phyloP scores from a whole-genome alignment of 2,329 filamentous ascomycete genomes.

The Cryphonectria carpinicola region DNA sequence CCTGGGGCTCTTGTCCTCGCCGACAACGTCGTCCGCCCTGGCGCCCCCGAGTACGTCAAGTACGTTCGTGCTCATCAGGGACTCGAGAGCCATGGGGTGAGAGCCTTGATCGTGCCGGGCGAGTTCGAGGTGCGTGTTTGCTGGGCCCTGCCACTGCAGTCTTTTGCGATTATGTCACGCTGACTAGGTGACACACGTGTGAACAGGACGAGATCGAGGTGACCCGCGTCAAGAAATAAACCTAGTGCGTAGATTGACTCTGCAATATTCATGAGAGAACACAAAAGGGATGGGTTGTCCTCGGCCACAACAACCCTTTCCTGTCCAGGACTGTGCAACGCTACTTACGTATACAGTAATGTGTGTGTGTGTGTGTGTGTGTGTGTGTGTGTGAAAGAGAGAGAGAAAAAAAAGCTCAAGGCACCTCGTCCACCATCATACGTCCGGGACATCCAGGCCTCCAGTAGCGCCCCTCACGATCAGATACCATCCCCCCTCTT shows the following conservation, averaged over 20 bases:
- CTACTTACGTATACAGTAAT: not conserved
- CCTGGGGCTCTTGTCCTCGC: slow-evolving; percentile 6
- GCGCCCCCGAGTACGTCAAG: slow-evolving; percentile 14
- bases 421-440: not conserved
- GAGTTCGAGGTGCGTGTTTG: not conserved
- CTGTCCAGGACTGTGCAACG: not conserved
- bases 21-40: slow-evolving; percentile 13
- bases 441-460: not conserved
- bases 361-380: no score
- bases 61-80: slow-evolving; percentile 16
- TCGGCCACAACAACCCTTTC: not conserved
- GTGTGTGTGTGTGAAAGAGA: no score
- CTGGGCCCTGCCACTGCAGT: not conserved
- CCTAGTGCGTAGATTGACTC: not conserved
- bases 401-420: not conserved
- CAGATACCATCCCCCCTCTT: not conserved
- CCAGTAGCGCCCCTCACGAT: not conserved
- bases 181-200: not conserved
- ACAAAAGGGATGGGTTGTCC: not conserved
- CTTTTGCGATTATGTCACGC: not conserved
- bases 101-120: not conserved
- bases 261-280: not conserved
- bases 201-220: slow-evolving; percentile 15
- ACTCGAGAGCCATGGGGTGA: slow-evolving; percentile 3
- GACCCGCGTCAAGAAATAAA: slow-evolving; percentile 12